A percentile compares a stretch with the other conserved stretches of the same genome.
These are phyloP conservation scores for Rehmannia glutinosa DNA, from an alignment of 257 asterid species.

Conservation along the genomic window DNA sequence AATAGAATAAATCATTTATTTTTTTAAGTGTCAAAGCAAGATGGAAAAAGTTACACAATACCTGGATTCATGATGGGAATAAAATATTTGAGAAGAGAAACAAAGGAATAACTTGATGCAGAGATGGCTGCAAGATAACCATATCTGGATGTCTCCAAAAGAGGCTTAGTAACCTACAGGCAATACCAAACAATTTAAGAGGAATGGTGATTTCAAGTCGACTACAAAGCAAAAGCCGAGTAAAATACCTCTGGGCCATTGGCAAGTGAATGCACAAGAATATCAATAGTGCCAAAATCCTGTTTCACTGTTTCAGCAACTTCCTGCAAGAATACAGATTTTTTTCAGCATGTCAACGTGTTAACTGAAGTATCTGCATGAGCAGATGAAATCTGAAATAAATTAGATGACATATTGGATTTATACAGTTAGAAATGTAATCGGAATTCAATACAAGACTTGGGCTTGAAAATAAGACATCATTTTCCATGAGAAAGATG, in stretches of 20 bases:
- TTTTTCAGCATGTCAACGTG: not conserved
- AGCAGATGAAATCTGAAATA: too few species aligned
- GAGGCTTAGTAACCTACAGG: slow-evolving; percentile 54
- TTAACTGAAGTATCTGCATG: not conserved
- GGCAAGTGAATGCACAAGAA: slow-evolving; percentile 96
- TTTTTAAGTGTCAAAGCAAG: not conserved
- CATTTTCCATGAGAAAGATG: too few species aligned
- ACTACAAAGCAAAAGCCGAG: too few species aligned
- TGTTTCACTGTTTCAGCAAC: slow-evolving; percentile 85
- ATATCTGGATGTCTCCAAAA: slow-evolving; percentile 75
- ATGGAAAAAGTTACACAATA: not conserved
- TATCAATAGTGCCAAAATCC: slow-evolving; percentile 91
- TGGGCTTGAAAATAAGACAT: too few species aligned
- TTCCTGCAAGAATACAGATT: slow-evolving; percentile 48
- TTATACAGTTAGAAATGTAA: too few species aligned
- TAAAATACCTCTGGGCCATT: slow-evolving; percentile 86
- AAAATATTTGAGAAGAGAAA: slow-evolving; percentile 76
- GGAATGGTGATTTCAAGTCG: too few species aligned
- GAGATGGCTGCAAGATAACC: slow-evolving; percentile 90
- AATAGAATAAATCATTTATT: too few species aligned
- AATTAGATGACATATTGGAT: too few species aligned
- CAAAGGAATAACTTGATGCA: slow-evolving; percentile 85
- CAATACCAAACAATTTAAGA: too few species aligned
- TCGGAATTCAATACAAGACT: too few species aligned
- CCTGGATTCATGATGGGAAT: slow-evolving; percentile 88